Base-by-base conservation (phyloP, 176 grass and related monocot species). In the Carex scoparia region DNA sequence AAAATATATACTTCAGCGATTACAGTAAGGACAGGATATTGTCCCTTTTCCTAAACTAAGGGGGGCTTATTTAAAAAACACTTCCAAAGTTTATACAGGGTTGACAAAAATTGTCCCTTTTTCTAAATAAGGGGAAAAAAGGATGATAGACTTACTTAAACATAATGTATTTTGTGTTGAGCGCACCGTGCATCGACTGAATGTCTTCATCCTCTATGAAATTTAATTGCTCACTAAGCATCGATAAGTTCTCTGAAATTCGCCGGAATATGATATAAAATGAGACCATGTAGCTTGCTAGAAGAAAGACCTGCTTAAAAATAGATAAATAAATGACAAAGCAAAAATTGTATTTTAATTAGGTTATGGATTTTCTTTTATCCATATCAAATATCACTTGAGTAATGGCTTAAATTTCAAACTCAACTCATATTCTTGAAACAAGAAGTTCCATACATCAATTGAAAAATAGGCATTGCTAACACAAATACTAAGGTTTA, bases 121-220 rank as follows among this genome's bases (percentile, higher is more conserved):
- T 48, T 18, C 69, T 48, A 72, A 48, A 72, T 40, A 18, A 9
- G 70, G 46, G 60, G 19, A 32, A 10, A 58, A 53, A 51, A 16
- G 27, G 51, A 1, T 16, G 5, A 79, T 8, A 49, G 33, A 46
- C 88, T 0, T 92, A 98, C 95, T 98, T 98, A 85, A 98, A 92
- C 95, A 98, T 98, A 13, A 80, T 92, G 80, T 95, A 98, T 83
- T 98, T 98, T 2, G 86, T 93, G 85, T 89, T 90, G n/a, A 98
- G 71, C 40, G 93, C 87, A n/a, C 86, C 86, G 8, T 98, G 93
- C 81, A 98, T 77, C 1, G 93, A 88, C 37, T 94, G 92, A 53
- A 87, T 74, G 58, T 92, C 93, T 81, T 98, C 93, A 49, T 93
- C 91, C 76, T 98, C 93, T 59, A 90, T 68, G 71, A 88, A 94